Evolutionary conservation across 768 basidiomycete genomes (phyloP).

Genomic region (Wakefieldia striispora): DNA sequence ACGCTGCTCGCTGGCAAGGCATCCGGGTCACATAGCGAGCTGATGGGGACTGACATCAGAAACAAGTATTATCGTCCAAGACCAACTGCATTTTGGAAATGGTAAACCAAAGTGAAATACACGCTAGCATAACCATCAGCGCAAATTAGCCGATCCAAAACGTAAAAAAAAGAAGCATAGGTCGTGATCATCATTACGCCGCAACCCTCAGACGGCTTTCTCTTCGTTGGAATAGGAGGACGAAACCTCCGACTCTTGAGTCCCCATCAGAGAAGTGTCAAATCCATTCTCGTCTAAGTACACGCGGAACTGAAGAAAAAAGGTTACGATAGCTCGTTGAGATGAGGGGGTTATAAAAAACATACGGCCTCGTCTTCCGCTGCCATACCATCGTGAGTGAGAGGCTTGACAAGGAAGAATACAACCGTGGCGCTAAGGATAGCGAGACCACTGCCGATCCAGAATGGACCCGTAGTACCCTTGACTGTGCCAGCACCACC

Average conservation of each 20-base stretch:
- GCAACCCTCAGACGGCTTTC: constrained; percentile 12
- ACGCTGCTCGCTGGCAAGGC: too few species aligned
- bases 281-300: constrained; percentile 80
- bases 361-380: constrained; percentile 67
- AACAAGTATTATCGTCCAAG: neutral
- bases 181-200: constrained; percentile 13
- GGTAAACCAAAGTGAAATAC: neutral
- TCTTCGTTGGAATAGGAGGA: constrained; percentile 18
- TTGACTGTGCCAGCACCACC: constrained; percentile 48
- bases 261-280: constrained; percentile 74
- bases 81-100: neutral
- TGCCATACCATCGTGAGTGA: constrained; percentile 75
- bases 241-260: constrained; percentile 29
- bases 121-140: neutral
- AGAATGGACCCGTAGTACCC: constrained; percentile 85
- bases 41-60: neutral
- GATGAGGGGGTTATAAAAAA: constrained; percentile 1
- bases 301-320: constrained; percentile 61
- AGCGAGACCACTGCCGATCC: constrained; percentile 83
- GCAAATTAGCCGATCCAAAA: neutral
- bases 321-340: constrained; percentile 2
- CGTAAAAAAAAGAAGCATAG: neutral
- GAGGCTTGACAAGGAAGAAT: constrained; percentile 69
- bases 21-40: too few species aligned
- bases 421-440: constrained; percentile 73